Percentiles rank a stretch among this genome's conserved stretches.
These are phyloP conservation scores for Aphanomyces stellatus DNA, from an alignment of 352 stramenopile species.

Conservation along the genomic window DNA sequence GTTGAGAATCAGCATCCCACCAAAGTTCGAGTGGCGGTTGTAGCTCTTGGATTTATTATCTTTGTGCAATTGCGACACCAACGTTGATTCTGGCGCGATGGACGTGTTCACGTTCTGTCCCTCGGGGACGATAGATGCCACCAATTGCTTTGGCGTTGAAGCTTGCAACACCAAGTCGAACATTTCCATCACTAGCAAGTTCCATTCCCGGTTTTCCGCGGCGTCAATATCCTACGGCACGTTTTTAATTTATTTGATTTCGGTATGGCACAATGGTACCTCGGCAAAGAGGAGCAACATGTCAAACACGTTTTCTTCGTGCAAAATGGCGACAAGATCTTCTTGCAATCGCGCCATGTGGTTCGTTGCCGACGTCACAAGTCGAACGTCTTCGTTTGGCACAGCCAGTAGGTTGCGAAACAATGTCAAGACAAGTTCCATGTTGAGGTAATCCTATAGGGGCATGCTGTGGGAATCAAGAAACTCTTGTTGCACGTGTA, in stretches of 20 bases:
- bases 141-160: conserved; percentile 56
- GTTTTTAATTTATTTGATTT: background rate
- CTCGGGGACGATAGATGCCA: conserved; percentile 27
- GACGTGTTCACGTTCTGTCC: too few relatives aligned
- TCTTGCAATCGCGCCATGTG: conserved; percentile 74
- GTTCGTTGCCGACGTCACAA: conserved; percentile 70
- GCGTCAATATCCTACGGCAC: conserved; percentile 63
- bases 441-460: conserved; percentile 62
- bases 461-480: background rate
- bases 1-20: conserved; percentile 74
- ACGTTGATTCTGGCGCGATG: too few relatives aligned
- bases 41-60: conserved; percentile 43
- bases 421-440: conserved; percentile 84
- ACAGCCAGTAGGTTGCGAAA: conserved; percentile 76
- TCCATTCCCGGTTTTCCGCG: conserved; percentile 78
- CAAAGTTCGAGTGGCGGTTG: conserved; percentile 76
- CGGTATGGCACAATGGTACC: conserved; percentile 16
- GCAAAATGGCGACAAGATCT: conserved; percentile 62
- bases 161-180: conserved; percentile 70
- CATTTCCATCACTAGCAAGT: conserved; percentile 85
- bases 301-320: conserved; percentile 81
- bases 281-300: conserved; percentile 80
- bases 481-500: conserved; percentile 8
- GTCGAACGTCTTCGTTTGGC: conserved; percentile 67
- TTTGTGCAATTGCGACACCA: conserved; percentile 39